Percentiles rank a stretch among this genome's conserved stretches.
These are phyloP conservation scores for Chalara sp. DNA, from an alignment of 2,329 filamentous ascomycete species.

Conservation along the genomic window DNA sequence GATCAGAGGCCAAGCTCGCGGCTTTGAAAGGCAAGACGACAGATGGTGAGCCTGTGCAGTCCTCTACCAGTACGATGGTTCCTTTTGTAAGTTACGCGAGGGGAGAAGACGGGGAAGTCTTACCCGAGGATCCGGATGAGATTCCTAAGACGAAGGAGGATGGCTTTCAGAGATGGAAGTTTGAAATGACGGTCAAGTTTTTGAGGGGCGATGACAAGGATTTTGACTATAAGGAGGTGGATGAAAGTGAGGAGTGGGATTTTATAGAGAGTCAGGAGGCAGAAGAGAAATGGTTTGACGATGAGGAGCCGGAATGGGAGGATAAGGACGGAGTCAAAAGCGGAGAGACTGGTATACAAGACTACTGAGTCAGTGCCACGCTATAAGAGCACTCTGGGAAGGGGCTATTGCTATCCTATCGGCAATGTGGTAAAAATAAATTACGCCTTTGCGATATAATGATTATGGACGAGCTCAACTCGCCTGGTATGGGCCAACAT, in stretches of 20 bases:
- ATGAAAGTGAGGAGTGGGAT: slow-evolving; percentile 27
- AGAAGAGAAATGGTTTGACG: slow-evolving; percentile 29
- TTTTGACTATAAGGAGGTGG: slow-evolving; percentile 26
- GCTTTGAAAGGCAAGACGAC: slow-evolving; percentile 14
- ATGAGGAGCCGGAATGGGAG: slow-evolving; percentile 27
- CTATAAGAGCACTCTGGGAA: too few species aligned
- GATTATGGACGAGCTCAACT: too few species aligned
- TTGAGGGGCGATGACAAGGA: slow-evolving; percentile 28
- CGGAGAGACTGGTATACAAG: slow-evolving; percentile 29
- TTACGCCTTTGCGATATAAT: too few species aligned
- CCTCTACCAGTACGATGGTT: slow-evolving; percentile 4
- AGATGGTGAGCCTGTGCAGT: not conserved
- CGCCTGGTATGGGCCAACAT: too few species aligned
- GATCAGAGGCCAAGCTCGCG: slow-evolving; percentile 28
- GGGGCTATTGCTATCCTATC: too few species aligned
- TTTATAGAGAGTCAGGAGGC: slow-evolving; percentile 25
- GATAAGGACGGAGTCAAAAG: slow-evolving; percentile 11
- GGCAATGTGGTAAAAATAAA: too few species aligned
- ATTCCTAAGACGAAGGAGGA: slow-evolving; percentile 25
- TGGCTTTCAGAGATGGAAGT: slow-evolving; percentile 27
- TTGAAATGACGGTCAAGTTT: slow-evolving; percentile 28
- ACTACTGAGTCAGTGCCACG: slow-evolving; percentile 19
- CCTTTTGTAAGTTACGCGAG: slow-evolving; percentile 21
- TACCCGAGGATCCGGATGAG: slow-evolving; percentile 26
- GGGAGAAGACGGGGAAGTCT: slow-evolving; percentile 20